Evolutionary conservation across 257 asterid species (phyloP).

Genomic region (Sherardia arvensis): DNA sequence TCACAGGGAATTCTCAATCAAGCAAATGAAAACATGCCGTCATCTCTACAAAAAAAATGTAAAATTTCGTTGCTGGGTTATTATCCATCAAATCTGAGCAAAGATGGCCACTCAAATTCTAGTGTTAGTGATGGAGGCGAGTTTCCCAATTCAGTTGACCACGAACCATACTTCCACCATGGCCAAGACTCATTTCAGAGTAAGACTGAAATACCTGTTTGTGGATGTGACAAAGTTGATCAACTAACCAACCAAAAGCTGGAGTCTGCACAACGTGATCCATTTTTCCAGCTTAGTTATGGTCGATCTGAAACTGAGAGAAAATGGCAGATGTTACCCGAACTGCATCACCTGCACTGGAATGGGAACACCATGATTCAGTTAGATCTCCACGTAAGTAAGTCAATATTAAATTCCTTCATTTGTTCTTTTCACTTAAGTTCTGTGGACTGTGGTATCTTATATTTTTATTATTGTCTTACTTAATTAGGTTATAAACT

Average conservation of each 20-base stretch:
- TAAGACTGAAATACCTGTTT: slow-evolving; percentile 21
- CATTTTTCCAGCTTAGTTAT: slow-evolving; percentile 45
- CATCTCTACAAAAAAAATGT: slow-evolving; percentile 51
- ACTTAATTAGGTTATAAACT: slow-evolving; percentile 51
- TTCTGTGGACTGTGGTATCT: slow-evolving; percentile 12
- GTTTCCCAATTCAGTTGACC: slow-evolving; percentile 12
- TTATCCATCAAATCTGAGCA: slow-evolving; percentile 29
- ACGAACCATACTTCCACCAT: slow-evolving; percentile 9
- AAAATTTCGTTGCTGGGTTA: slow-evolving; percentile 57
- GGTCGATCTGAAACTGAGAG: slow-evolving; percentile 22
- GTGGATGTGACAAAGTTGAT: slow-evolving; percentile 55
- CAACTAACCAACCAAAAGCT: slow-evolving; percentile 24
- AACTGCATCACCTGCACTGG: slow-evolving; percentile 72
- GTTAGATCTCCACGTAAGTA: slow-evolving; percentile 97
- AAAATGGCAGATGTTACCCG: slow-evolving; percentile 38
- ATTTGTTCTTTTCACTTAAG: slow-evolving; percentile 7
- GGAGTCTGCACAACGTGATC: slow-evolving; percentile 23
- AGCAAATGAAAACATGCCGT: slow-evolving; percentile 51
- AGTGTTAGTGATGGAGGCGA: slow-evolving; percentile 17
- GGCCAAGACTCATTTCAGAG: slow-evolving; percentile 10
- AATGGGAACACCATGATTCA: slow-evolving; percentile 28
- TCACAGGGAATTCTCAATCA: slow-evolving; percentile 47
- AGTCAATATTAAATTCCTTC: slow-evolving; percentile 32
- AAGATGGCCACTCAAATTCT: slow-evolving; percentile 18
- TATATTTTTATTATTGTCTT: slow-evolving; percentile 15